These are phyloP conservation scores for Yamadazyma trypodendri DNA, from an alignment of 1,139 yeast species.

Conservation along the genomic window DNA sequence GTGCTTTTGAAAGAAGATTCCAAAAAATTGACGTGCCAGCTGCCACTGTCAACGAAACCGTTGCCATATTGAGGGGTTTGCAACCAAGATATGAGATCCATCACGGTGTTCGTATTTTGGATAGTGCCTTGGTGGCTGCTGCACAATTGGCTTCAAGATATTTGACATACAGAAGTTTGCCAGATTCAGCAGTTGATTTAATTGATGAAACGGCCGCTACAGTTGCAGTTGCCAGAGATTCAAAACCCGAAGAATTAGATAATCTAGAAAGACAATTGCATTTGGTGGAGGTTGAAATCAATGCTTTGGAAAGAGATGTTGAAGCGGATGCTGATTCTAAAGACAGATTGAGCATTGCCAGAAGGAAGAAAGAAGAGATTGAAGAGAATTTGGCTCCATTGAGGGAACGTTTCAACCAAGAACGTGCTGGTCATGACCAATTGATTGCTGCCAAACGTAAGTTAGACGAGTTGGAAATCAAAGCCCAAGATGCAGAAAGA, in stretches of 20 bases:
- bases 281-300: slow-evolving; percentile 89
- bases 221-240: slow-evolving; percentile 97
- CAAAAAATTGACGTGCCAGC: slow-evolving; percentile 96
- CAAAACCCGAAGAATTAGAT: slow-evolving; percentile 96
- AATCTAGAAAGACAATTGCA: slow-evolving; percentile 89
- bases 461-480: slow-evolving; percentile 86
- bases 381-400: slow-evolving; percentile 86
- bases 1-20: slow-evolving; percentile 98
- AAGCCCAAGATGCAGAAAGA: slow-evolving; percentile 96
- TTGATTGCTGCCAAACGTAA: slow-evolving; percentile 85
- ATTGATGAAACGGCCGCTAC: slow-evolving; percentile 97
- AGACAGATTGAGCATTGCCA: slow-evolving; percentile 80
- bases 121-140: slow-evolving; percentile 91
- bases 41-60: slow-evolving; percentile 88
- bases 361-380: slow-evolving; percentile 74
- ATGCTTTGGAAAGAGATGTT: slow-evolving; percentile 94
- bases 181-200: slow-evolving; percentile 96
- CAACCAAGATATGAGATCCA: slow-evolving; percentile 96
- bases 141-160: slow-evolving; percentile 95
- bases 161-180: slow-evolving; percentile 91
- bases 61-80: slow-evolving; percentile 93
- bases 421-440: slow-evolving; percentile 89
- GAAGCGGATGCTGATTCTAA: slow-evolving; percentile 85
- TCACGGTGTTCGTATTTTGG: slow-evolving; percentile 96
- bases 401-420: slow-evolving; percentile 81